These are phyloP conservation scores for Shiraia bambusicola DNA, from an alignment of 2,329 filamentous ascomycete species.

Conservation along the genomic window DNA sequence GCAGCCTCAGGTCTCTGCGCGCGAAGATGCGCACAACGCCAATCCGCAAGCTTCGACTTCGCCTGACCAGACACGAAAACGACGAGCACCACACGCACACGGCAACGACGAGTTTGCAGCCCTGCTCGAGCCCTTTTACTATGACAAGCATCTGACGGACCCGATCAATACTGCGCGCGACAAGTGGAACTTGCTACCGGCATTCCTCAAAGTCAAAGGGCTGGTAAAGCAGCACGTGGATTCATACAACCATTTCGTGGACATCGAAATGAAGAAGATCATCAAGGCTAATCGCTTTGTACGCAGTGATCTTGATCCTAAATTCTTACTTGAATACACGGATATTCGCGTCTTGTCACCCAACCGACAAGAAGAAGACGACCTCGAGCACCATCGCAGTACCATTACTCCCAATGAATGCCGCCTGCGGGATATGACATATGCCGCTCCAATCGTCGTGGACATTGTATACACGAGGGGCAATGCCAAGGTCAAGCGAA, in stretches of 20 bases:
- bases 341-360: constrained; percentile 87
- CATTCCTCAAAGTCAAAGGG: constrained; percentile 97
- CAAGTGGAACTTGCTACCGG: constrained; percentile 95
- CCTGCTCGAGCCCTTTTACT: constrained; percentile 69
- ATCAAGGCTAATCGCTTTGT: constrained; percentile 87
- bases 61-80: constrained; percentile 30
- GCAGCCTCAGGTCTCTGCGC: constrained; percentile 6
- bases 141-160: constrained; percentile 66
- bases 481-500: constrained; percentile 71
- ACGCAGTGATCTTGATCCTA: constrained; percentile 86
- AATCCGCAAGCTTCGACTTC: constrained; percentile 22
- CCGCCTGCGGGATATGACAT: constrained; percentile 94
- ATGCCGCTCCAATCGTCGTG: constrained; percentile 89
- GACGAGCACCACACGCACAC: constrained; percentile 30
- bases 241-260: constrained; percentile 97
- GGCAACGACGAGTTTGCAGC: constrained; percentile 59
- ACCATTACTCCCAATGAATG: constrained; percentile 91
- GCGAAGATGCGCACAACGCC: constrained; percentile 14
- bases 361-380: constrained; percentile 73
- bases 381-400: constrained; percentile 53
- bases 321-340: constrained; percentile 87
- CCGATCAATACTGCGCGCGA: constrained; percentile 74
- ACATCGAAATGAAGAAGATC: constrained; percentile 96
- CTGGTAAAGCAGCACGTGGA: constrained; percentile 97
- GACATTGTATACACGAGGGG: constrained; percentile 90